Base-by-base conservation (phyloP, 352 stramenopile species). In the Pythium oligandrum region DNA sequence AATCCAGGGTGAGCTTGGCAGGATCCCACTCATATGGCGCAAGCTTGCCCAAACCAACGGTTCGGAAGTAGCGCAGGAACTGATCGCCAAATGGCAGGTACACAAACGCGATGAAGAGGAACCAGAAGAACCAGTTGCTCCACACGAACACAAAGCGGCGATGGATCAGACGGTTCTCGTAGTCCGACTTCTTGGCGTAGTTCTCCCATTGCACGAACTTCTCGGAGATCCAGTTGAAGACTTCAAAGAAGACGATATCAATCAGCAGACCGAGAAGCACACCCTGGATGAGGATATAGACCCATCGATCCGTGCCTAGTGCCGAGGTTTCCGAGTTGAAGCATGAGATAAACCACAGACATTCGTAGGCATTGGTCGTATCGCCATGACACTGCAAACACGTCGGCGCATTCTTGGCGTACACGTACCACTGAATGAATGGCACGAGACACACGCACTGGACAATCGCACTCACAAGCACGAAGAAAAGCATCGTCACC, bases 121-220 rank as follows among this genome's bases (percentile, higher is more conserved):
- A 96, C 86, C 86, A 96, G 54, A 93, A 94, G 64, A 96, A 96
- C 86, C 86, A 94, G 66, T 96, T 96, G 62, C 83, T 93, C 86
- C 86, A 96, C 37, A 93, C 83, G 48, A 96, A 96, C 6, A 96
- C 80, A 51, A 96, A 96, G 38, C 80, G 83, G 12, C 86, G 82
- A 45, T 93, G 85, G 37, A 93, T 93, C 34, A 93, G 54, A 1
- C 83, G 83, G 64, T 93, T 90, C 57, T 95, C 85, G 56, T 90
- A 83, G 40, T 95, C 82, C 9, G 82, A 90, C 59, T 93, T 95
- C 59, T 86, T 88, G 33, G 75, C 68, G 51, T 88, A 95, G 57
- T 95, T 95, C 56, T 96, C 86, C 78, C 82, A 92, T 37, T 71
- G 55, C 48, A 93, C 86, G 44, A 96, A 93, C 56, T 90, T 88